phyloP scores from a whole-genome alignment of 768 basidiomycete species.

The Chiua virens region DNA sequence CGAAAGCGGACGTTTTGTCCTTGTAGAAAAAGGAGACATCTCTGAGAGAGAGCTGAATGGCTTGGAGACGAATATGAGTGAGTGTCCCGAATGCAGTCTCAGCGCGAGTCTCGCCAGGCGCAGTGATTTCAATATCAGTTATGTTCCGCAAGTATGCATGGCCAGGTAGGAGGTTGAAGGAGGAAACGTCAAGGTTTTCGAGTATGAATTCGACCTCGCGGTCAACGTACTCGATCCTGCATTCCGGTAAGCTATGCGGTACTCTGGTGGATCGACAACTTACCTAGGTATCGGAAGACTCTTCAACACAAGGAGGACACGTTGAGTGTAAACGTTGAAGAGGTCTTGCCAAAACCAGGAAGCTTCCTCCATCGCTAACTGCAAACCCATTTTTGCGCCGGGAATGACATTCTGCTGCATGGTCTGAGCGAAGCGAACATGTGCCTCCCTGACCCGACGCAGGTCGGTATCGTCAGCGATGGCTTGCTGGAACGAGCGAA shows the following conservation, averaged over 20 bases:
- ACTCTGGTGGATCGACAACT: slow-evolving; percentile 5
- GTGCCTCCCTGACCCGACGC: slow-evolving; percentile 45
- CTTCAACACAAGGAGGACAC: slow-evolving; percentile 49
- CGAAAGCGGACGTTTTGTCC: slow-evolving; percentile 55
- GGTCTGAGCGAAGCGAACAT: slow-evolving; percentile 47
- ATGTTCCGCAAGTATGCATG: slow-evolving; percentile 73
- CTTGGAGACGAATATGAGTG: slow-evolving; percentile 65
- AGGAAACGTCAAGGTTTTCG: slow-evolving; percentile 71
- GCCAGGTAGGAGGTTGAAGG: slow-evolving; percentile 64
- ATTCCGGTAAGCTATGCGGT: not conserved
- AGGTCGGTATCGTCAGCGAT: slow-evolving; percentile 52
- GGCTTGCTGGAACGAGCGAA: slow-evolving; percentile 44
- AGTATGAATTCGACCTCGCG: slow-evolving; percentile 68
- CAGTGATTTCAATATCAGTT: slow-evolving; percentile 58
- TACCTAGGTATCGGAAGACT: slow-evolving; percentile 72
- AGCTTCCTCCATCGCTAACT: slow-evolving; percentile 57
- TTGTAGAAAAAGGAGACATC: slow-evolving; percentile 76
- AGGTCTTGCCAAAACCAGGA: slow-evolving; percentile 83
- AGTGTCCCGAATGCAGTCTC: slow-evolving; percentile 56
- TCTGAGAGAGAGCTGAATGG: slow-evolving; percentile 58
- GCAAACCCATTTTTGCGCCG: slow-evolving; percentile 42
- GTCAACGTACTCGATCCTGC: slow-evolving; percentile 72
- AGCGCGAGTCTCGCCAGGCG: slow-evolving; percentile 33
- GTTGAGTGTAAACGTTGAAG: slow-evolving; percentile 77
- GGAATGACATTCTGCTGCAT: slow-evolving; percentile 42